phyloP scores from a whole-genome alignment of 495 filamentous ascomycete species.

The Talaromyces liani region DNA sequence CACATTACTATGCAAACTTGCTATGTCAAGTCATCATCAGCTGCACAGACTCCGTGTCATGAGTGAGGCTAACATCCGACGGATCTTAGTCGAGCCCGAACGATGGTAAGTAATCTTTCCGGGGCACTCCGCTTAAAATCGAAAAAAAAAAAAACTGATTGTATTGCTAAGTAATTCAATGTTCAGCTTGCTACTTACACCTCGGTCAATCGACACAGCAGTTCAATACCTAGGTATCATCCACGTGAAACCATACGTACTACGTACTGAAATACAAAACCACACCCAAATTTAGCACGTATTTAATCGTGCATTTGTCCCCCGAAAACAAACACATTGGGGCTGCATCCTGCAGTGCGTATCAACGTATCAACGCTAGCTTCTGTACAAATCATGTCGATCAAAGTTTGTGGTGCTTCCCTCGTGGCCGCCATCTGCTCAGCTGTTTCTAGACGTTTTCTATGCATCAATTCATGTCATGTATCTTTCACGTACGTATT shows the following conservation, averaged over 20 bases:
- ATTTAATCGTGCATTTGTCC: neutral
- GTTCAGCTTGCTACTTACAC: neutral
- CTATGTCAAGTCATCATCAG: neutral
- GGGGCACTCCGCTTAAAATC: neutral
- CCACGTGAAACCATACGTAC: no score
- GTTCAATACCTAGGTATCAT: neutral
- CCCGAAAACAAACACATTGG: neutral
- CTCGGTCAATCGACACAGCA: neutral
- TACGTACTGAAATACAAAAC: neutral
- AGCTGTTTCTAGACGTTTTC: slow-evolving; percentile 1
- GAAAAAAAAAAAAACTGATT: no score
- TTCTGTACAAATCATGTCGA: neutral
- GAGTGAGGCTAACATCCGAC: neutral
- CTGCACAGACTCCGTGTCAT: neutral
- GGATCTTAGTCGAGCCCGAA: no score
- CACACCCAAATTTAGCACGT: neutral
- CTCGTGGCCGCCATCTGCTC: slow-evolving; percentile 6
- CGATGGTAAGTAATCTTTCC: neutral
- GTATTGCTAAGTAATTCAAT: no score
- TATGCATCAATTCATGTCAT: neutral
- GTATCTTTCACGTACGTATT: neutral
- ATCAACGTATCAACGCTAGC: neutral
- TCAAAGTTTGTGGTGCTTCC: neutral
- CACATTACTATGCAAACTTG: neutral
- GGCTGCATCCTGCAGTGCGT: neutral